Conservation (phyloP, 805 yeast genomes). For the Myxozyma sirexii region DNA sequence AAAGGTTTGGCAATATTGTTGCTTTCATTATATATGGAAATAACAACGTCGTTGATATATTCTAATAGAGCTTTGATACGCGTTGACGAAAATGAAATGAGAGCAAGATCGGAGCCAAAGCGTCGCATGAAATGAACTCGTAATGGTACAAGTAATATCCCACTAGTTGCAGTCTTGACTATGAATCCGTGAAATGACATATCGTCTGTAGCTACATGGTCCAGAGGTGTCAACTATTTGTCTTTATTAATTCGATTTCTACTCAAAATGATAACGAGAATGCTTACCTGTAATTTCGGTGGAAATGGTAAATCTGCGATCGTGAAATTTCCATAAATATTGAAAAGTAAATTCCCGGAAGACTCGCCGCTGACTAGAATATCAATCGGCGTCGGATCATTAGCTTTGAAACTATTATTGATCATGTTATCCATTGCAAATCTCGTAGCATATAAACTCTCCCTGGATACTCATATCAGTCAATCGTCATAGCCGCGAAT, state of each 20-base stretch:
- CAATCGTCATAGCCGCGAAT: too few species aligned
- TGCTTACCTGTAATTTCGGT: slow-evolving; percentile 4
- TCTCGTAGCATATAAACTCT: slow-evolving; percentile 26
- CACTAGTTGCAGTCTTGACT: not conserved
- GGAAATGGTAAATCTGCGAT: slow-evolving; percentile 28
- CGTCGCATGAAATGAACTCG: slow-evolving; percentile 33
- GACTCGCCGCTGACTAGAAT: slow-evolving; percentile 15
- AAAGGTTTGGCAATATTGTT: slow-evolving; percentile 11
- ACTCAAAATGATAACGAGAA: not conserved
- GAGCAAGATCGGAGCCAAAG: slow-evolving; percentile 30
- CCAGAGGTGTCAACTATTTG: slow-evolving; percentile 2
- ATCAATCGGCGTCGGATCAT: slow-evolving; percentile 17
- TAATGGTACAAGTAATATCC: slow-evolving; percentile 16
- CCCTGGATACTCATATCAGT: not conserved
- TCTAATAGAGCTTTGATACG: slow-evolving; percentile 18
- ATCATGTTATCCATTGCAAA: slow-evolving; percentile 22
- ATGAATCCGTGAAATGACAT: slow-evolving; percentile 28
- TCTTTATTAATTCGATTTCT: not conserved
- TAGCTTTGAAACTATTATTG: slow-evolving; percentile 9
- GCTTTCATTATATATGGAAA: slow-evolving; percentile 22
- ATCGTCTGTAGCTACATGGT: slow-evolving; percentile 21
- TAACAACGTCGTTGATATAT: slow-evolving; percentile 23
- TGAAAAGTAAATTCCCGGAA: slow-evolving; percentile 4
- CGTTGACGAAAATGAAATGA: slow-evolving; percentile 28
- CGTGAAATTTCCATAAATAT: slow-evolving; percentile 28